A percentile compares a stretch with the other conserved stretches of the same genome.
These are phyloP conservation scores for Aspergillus viridinutans DNA, from an alignment of 2,329 filamentous ascomycete species.

Conservation along the genomic window DNA sequence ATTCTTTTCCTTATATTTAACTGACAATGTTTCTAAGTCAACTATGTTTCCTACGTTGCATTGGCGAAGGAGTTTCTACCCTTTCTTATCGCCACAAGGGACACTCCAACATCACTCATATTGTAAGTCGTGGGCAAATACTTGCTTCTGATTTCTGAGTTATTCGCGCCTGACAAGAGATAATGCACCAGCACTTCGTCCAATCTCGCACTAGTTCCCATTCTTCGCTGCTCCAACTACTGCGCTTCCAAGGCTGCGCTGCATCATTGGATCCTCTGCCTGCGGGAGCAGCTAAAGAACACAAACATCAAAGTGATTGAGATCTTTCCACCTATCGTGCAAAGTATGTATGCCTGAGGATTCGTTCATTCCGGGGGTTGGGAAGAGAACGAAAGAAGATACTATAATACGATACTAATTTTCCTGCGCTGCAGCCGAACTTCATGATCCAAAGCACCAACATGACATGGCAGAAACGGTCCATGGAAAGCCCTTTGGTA, in stretches of 20 bases:
- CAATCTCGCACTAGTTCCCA: constrained; percentile 48
- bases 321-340: constrained; percentile 53
- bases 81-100: constrained; percentile 42
- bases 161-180: no score
- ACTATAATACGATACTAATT: no score
- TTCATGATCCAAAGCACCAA: constrained; percentile 54
- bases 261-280: constrained; percentile 50
- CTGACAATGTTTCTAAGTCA: background rate
- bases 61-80: constrained; percentile 50
- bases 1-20: background rate
- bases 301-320: constrained; percentile 52
- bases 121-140: constrained; percentile 14
- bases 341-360: constrained; percentile 30
- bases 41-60: constrained; percentile 49
- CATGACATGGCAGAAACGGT: constrained; percentile 44
- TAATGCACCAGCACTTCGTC: constrained; percentile 41
- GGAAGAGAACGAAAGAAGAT: background rate
- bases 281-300: constrained; percentile 48
- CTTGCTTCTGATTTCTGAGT: no score
- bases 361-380: background rate
- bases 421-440: constrained; percentile 32
- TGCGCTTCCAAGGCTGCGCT: constrained; percentile 54
- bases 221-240: constrained; percentile 48
- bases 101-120: constrained; percentile 41
- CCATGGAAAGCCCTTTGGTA: constrained; percentile 47